Base-by-base conservation (phyloP, 306 rosid genomes). In the Corylus americana region DNA sequence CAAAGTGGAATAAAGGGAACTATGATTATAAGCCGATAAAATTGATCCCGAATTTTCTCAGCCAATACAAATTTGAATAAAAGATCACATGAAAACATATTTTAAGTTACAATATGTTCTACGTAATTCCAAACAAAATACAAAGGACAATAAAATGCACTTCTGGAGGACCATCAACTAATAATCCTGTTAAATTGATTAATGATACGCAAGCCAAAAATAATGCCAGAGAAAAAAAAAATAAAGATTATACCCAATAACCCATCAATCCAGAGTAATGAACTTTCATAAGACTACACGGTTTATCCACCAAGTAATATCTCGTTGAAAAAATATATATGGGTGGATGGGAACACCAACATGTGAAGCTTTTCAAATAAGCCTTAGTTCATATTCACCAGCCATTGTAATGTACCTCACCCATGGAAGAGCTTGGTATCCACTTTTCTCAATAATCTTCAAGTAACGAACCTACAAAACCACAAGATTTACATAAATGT, bases 391-490 rank as follows among this genome's bases (percentile, higher is more conserved):
- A 67, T 94, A 94, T 92, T 94, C 98, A 62, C 98, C 98, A 2
- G 94, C 98, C 98, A 94, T 94, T 77, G 98, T 94, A 78, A 94
- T 94, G 92, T 94, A 94, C 87, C 98, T 90, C 90, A 94, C 98
- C 98, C 98, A 94, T 48, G 98, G 98, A 83, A 94, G 98, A 79
- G 98, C 97, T 79, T 93, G 98, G 87, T 93, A 92, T 71, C 97
- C 98, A 75, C 98, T 93, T 88, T 93, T 93, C 87, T 93, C 98
- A 79, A 93, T 93, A 75, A 93, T 90, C 95, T 93, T 93, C 93
- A 93, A 79, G 85, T 93, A 93, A 64, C 98, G 94, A 81, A 93
- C 97, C 97, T 91, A 79, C 83, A 80, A 79, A 83, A 77, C 74
- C 80, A 74, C 37, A 74, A 22, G 53, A 59, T 79, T 53, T 75